Conservation (phyloP, 2,329 filamentous ascomycete species). For the Neonectria faginata region DNA sequence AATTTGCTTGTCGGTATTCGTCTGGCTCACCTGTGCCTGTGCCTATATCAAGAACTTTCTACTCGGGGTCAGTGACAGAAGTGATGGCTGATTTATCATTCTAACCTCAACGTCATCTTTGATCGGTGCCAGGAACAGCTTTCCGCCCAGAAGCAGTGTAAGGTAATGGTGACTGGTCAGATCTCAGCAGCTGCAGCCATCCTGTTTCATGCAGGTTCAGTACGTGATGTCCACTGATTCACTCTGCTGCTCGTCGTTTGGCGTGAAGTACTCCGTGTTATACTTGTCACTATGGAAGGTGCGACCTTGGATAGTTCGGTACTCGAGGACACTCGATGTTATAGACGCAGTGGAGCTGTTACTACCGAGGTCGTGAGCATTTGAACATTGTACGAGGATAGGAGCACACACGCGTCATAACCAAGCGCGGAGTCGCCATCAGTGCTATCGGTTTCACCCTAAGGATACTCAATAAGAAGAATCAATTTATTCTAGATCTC, state of each 20-base stretch:
- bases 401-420: neutral
- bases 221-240: constrained; percentile 8
- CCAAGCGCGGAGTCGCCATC: neutral
- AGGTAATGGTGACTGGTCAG: constrained; percentile 2
- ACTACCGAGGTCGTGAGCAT: neutral
- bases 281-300: constrained; percentile 6
- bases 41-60: constrained; percentile 12
- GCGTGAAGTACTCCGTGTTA: neutral
- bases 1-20: neutral
- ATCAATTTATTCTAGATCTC: neutral
- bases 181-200: neutral
- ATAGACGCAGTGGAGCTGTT: constrained; percentile 2
- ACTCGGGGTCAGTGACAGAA: neutral
- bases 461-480: neutral
- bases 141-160: neutral
- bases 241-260: constrained; percentile 10
- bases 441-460: neutral
- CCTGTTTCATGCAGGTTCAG: neutral
- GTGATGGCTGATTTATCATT: neutral
- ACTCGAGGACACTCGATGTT: constrained; percentile 6
- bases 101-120: constrained; percentile 2
- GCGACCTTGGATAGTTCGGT: constrained; percentile 6
- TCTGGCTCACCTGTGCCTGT: neutral
- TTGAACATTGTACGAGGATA: neutral
- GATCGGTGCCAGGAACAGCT: constrained; percentile 3